Conservation (phyloP, 805 yeast species). For the Ogataea ganodermae region DNA sequence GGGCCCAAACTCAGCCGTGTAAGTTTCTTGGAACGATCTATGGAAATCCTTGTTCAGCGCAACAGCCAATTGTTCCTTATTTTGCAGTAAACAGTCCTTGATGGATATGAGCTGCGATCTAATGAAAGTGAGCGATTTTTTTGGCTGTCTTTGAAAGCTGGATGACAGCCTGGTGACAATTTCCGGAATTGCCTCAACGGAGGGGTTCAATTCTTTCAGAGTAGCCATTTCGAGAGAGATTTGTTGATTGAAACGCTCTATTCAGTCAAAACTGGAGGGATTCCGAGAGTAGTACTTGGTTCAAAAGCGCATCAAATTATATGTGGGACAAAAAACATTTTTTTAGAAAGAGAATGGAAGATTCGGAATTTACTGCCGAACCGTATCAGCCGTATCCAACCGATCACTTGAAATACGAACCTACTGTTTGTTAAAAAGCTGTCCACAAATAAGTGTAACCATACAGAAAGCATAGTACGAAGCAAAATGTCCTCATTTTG, state of each 20-base stretch:
- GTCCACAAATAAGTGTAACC: too few species aligned
- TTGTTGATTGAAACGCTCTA: too few species aligned
- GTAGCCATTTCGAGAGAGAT: slow-evolving; percentile 17
- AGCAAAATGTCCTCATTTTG: too few species aligned
- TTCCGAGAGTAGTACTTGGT: too few species aligned
- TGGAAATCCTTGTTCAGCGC: slow-evolving; percentile 71
- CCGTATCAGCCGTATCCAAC: too few species aligned
- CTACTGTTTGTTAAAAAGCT: too few species aligned
- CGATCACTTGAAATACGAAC: too few species aligned
- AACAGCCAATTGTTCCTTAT: slow-evolving; percentile 51
- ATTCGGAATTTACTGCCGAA: too few species aligned
- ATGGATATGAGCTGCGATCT: slow-evolving; percentile 65
- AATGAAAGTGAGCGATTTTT: slow-evolving; percentile 55
- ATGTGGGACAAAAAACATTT: too few species aligned
- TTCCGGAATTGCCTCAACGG: slow-evolving; percentile 47
- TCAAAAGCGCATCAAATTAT: too few species aligned
- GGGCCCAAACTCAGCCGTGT: slow-evolving; percentile 55
- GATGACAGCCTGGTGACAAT: slow-evolving; percentile 45
- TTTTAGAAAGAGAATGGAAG: background rate
- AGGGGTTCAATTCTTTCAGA: slow-evolving; percentile 36
- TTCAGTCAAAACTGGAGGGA: background rate
- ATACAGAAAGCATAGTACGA: too few species aligned
- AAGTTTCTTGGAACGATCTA: slow-evolving; percentile 64
- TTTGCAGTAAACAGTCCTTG: slow-evolving; percentile 63
- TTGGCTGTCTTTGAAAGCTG: slow-evolving; percentile 47